Base-by-base conservation (phyloP, 2,329 filamentous ascomycete species). In the Fusarium nisikadoi region DNA sequence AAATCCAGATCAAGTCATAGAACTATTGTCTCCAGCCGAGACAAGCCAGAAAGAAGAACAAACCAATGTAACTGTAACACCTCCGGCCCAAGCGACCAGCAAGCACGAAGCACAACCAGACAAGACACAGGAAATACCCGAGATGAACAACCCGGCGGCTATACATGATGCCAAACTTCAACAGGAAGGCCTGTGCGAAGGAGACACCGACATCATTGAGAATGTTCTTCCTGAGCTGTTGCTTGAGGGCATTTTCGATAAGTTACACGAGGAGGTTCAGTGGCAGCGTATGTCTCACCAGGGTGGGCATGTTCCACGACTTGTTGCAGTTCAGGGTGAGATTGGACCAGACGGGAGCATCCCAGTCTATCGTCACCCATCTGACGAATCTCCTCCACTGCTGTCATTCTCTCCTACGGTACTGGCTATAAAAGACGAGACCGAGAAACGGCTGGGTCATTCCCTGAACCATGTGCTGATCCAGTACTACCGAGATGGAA, bases 261-360 rank as follows among this genome's bases (percentile, higher is more conserved):
- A 86, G 42, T 84, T 97, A 20, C 89, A 90, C 57, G 83, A 88
- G 19, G 95, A 98, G 79, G 90, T 98, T 2, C 84, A 87, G 73
- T 99, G 95, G 94, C 92, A 95, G 78, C 92, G 89, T 72, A 98
- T 99, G 96, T 92, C 91, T 46, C 96, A 98, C 75, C 92, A 95
- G 72, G 93, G 94, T 38, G 95, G 96, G 31, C 92, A 96, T 76
- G 96, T 98, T 1, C 96, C 96, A 46, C 91, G 96, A 41, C 88
- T 98, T 5, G 94, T 98, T 11, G 94, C 94, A 53, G 94, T 97
- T 25, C 95, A 98, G 80, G 96, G 95, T 7, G 84, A 88, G 20
- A 84, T 94, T 35, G 86, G 85, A 42, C 79, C 85, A 1, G 91
- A 95, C 76, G 93, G 93, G 23, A 91, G 86, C 72, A 91, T 93